Base-by-base conservation (phyloP, 768 basidiomycete genomes). In the Calocera viscosa region DNA sequence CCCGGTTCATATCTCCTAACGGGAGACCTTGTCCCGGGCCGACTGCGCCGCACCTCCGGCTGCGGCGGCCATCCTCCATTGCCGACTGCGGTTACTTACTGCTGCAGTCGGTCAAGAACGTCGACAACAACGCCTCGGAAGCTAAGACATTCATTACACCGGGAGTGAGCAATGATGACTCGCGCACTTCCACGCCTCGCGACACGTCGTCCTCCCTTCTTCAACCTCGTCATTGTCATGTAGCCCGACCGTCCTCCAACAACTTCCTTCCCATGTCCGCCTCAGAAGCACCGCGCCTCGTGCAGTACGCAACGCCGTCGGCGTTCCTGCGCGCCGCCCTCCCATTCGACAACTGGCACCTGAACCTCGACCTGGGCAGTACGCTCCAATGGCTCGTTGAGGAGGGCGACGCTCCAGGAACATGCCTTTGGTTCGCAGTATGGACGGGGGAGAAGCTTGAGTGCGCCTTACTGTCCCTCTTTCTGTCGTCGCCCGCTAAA, bases 371-470 rank as follows among this genome's bases (percentile, higher is more conserved):
- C 53, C 53, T 60, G 30, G 53, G 53, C 30, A 26, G 14, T 5
- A 60, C 53, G 2, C 53, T 60, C 14, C 53, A 60, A 5, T 60
- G 30, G 7, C 26, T 60, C 30, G 53, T 19, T 19, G 11, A 14
- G 24, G 2, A 26, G 2, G 53, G 53, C 14, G 53, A 28, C 19
- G 53, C 2, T 11, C 24, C 26, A 5, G 53, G 53, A 26, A 7
- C 2, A 19, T 16, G 14, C 26, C 53, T 60, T 26, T 60, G 53
- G 53, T 22, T 14, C 7, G 53, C 53, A 10, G 53, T 60, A 2
- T 60, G 53, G 53, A 60, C 53, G 30, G 53, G 53, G 30, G 53
- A 60, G 14, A 16, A 60, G 30, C 53, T 60, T 10, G 53, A 60
- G 53, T 60, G 30, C 5, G 53, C 22, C 53, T 19, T 30, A 28